Evolutionary conservation across 768 basidiomycete species (phyloP).

Genomic region (Psilocybe tampanensis): DNA sequence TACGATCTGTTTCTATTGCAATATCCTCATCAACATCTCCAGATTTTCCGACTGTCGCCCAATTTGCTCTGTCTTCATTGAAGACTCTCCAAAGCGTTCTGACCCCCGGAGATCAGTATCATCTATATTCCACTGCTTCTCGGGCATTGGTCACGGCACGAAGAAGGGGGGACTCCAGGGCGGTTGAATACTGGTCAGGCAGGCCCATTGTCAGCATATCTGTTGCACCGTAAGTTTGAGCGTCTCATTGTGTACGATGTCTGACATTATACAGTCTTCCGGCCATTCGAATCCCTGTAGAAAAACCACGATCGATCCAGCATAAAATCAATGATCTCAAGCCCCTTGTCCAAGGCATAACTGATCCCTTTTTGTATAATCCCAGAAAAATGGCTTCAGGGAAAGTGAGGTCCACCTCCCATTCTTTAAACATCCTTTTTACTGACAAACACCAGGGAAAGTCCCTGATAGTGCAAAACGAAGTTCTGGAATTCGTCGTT

Average conservation of each 20-base stretch:
- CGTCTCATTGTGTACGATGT: background rate
- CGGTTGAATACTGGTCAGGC: slow-evolving; percentile 87
- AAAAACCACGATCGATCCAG: slow-evolving; percentile 67
- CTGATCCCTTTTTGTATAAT: slow-evolving; percentile 91
- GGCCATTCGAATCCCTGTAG: slow-evolving; percentile 67
- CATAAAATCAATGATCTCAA: slow-evolving; percentile 39
- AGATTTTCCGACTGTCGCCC: slow-evolving; percentile 88
- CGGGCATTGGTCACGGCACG: slow-evolving; percentile 75
- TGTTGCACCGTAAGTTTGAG: slow-evolving; percentile 64
- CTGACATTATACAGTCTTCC: slow-evolving; percentile 53
- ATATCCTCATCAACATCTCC: slow-evolving; percentile 8
- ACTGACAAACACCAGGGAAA: slow-evolving; percentile 41
- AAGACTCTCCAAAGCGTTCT: slow-evolving; percentile 72
- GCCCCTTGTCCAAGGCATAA: slow-evolving; percentile 57
- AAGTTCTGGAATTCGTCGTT: slow-evolving; percentile 78
- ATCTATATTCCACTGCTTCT: slow-evolving; percentile 71
- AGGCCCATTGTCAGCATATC: slow-evolving; percentile 79
- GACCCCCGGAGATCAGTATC: slow-evolving; percentile 75
- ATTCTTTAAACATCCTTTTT: slow-evolving; percentile 2
- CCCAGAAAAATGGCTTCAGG: slow-evolving; percentile 65
- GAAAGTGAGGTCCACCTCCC: slow-evolving; percentile 46
- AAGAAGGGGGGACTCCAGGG: slow-evolving; percentile 72
- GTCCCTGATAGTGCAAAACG: slow-evolving; percentile 78
- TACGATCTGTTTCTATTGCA: background rate
- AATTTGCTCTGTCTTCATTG: slow-evolving; percentile 87